phyloP scores from a whole-genome alignment of 2,329 filamentous ascomycete genomes.

The Cercospora janseana region DNA sequence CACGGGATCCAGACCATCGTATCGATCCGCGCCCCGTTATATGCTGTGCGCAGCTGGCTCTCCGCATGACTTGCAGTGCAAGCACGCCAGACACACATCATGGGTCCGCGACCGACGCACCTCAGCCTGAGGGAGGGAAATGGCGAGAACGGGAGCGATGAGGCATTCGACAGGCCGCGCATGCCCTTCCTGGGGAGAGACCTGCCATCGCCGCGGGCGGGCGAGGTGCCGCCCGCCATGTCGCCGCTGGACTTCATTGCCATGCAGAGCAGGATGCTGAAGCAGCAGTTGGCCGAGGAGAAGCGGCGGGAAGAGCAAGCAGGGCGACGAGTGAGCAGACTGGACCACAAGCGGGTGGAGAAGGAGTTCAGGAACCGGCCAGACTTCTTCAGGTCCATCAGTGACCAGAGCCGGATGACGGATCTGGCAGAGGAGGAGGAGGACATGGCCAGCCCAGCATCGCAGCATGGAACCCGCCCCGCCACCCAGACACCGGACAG shows the following conservation, averaged over 20 bases:
- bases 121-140: conserved; percentile 24
- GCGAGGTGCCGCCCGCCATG: conserved; percentile 75
- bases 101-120: conserved; percentile 34
- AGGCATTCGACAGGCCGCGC: conserved; percentile 30
- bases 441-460: conserved; percentile 45
- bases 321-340: conserved; percentile 76
- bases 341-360: conserved; percentile 78
- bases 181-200: conserved; percentile 34
- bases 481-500: conserved; percentile 32
- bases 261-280: conserved; percentile 81
- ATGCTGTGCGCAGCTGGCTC: conserved; percentile 1
- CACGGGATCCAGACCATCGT: not conserved
- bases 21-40: not conserved
- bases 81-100: conserved; percentile 19
- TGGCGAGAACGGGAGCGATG: conserved; percentile 2
- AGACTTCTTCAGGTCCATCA: conserved; percentile 78
- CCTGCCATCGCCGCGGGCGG: conserved; percentile 51
- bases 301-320: conserved; percentile 68
- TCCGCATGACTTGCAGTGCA: conserved; percentile 3
- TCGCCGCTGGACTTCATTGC: conserved; percentile 96
- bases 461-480: conserved; percentile 10
- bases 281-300: conserved; percentile 54
- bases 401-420: conserved; percentile 45
- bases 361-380: conserved; percentile 76
- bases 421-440: conserved; percentile 42